Conservation (phyloP, 805 yeast species). For the Candida maesae region DNA sequence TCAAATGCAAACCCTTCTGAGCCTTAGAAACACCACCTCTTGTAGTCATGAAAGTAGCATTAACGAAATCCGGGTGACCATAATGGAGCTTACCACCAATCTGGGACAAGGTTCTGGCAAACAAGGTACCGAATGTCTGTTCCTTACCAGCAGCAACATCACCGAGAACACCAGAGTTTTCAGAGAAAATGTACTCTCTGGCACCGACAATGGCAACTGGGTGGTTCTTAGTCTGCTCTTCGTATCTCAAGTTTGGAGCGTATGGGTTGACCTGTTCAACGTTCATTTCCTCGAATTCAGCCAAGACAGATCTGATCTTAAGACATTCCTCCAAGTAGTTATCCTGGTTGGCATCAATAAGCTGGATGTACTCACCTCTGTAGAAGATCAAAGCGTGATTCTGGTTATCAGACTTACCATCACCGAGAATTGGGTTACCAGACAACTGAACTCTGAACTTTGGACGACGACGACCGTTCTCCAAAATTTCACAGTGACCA, state of each 20-base stretch:
- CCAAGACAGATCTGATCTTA: constrained; percentile 68
- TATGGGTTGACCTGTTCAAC: constrained; percentile 79
- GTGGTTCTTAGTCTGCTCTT: constrained; percentile 45
- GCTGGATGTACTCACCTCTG: constrained; percentile 82
- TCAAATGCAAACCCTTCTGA: constrained; percentile 79
- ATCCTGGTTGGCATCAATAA: constrained; percentile 85
- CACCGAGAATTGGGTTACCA: constrained; percentile 84
- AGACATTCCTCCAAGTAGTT: constrained; percentile 82
- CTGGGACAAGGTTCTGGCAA: constrained; percentile 79
- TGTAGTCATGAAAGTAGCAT: constrained; percentile 72
- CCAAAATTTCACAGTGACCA: constrained; percentile 72
- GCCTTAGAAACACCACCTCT: constrained; percentile 89
- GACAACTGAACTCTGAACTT: constrained; percentile 73
- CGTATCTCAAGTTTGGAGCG: constrained; percentile 61
- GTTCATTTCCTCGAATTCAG: constrained; percentile 76
- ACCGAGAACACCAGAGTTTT: constrained; percentile 80
- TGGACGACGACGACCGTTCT: constrained; percentile 71
- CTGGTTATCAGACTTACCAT: constrained; percentile 86
- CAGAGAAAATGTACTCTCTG: constrained; percentile 83
- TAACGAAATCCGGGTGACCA: constrained; percentile 86
- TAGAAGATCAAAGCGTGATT: constrained; percentile 75
- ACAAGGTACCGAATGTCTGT: constrained; percentile 83
- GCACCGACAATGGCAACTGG: constrained; percentile 89
- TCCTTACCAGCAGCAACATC: constrained; percentile 91
- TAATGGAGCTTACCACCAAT: constrained; percentile 84